These are phyloP conservation scores for Fagus sylvatica DNA, from an alignment of 306 rosid species.

Conservation along the genomic window DNA sequence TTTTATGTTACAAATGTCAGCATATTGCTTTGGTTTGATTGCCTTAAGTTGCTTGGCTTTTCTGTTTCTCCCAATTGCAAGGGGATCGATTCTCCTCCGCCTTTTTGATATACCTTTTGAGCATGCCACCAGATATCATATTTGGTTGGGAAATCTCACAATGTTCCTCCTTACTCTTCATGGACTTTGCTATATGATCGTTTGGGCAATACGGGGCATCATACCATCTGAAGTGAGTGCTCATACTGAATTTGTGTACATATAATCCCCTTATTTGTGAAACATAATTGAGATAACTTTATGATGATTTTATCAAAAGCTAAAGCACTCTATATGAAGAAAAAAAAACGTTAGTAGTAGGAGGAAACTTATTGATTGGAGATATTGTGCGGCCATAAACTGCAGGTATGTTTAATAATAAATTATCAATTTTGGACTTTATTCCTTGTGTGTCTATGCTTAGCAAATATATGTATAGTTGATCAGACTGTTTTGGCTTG, in stretches of 20 bases:
- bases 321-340: neutral
- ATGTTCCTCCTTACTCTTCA: conserved; percentile 83
- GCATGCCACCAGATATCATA: conserved; percentile 85
- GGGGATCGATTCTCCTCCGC: conserved; percentile 92
- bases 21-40: conserved; percentile 59
- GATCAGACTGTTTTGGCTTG: neutral
- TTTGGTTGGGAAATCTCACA: conserved; percentile 92
- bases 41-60: conserved; percentile 69
- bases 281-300: neutral
- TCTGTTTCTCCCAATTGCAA: conserved; percentile 77
- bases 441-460: too few species aligned
- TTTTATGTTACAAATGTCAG: conserved; percentile 49
- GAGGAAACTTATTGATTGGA: too few species aligned
- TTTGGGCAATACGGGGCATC: conserved; percentile 66
- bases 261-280: neutral
- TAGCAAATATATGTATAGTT: neutral
- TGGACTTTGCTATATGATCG: conserved; percentile 57
- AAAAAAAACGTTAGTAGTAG: neutral
- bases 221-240: conserved; percentile 53
- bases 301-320: neutral
- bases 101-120: conserved; percentile 82
- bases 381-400: too few species aligned
- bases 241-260: neutral
- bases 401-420: too few species aligned
- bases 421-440: too few species aligned